Evolutionary conservation across 2,329 filamentous ascomycete species (phyloP).

Genomic region (Sclerotinia sclerotiorum): DNA sequence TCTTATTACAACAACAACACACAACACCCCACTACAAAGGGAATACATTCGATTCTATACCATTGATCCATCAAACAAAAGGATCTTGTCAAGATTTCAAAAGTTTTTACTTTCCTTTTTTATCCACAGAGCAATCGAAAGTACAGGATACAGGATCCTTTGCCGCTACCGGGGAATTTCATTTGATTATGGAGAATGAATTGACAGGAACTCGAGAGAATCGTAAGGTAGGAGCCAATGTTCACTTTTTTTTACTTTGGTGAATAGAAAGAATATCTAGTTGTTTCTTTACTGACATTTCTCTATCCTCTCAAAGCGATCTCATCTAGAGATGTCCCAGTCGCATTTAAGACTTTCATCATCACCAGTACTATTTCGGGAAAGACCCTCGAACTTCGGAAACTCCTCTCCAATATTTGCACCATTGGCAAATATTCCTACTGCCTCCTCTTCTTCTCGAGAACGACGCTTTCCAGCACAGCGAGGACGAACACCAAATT

Average conservation of each 20-base stretch:
- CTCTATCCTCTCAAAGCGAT: slow-evolving; percentile 33
- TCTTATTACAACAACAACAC: slow-evolving; percentile 12
- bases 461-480: slow-evolving; percentile 25
- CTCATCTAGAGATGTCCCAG: slow-evolving; percentile 38
- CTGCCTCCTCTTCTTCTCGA: slow-evolving; percentile 23
- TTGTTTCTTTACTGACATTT: slow-evolving; percentile 4
- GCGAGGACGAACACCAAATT: slow-evolving; percentile 32
- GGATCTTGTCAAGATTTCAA: not conserved
- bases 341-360: slow-evolving; percentile 36
- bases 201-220: slow-evolving; percentile 12
- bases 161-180: not conserved
- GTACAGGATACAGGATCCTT: not conserved
- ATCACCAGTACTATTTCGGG: slow-evolving; percentile 33
- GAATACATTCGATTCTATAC: not conserved
- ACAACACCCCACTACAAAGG: slow-evolving; percentile 5
- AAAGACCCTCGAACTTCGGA: slow-evolving; percentile 23
- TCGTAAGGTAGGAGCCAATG: slow-evolving; percentile 20
- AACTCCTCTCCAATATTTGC: slow-evolving; percentile 25
- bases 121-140: not conserved
- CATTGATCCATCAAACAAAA: not conserved
- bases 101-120: not conserved
- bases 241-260: slow-evolving; percentile 3
- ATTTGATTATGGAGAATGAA: slow-evolving; percentile 13
- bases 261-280: not conserved
- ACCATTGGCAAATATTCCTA: slow-evolving; percentile 21